Evolutionary conservation across 1,284 basidiomycete genomes (phyloP), one percentile per base, ranked within the genome.

Genomic region (Sphaerobolus stellatus): DNA sequence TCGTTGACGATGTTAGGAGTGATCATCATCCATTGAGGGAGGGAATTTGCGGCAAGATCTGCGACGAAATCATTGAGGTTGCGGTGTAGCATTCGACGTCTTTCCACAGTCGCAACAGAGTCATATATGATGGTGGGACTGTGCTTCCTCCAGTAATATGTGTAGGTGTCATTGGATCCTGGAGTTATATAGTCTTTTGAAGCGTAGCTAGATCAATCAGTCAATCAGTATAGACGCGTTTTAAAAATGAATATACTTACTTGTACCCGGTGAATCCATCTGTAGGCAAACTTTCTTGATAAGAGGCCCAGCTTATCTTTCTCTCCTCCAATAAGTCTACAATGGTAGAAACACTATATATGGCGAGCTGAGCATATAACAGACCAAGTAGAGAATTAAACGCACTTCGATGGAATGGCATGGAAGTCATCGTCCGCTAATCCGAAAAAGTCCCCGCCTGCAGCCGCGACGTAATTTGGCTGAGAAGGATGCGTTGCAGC

Each of bases 1-100:
- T 84, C 80, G 66, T 77, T 71, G 28, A 76, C 74, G 48, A 83
- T 64, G 67, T 86, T 86, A n/a, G 86, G 85, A 0, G 86, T 86
- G 52, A 87, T 43, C 8, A 82, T 86, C 28, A 71, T 65, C 81
- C 82, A 86, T 61, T 85, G 83, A 7, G 84, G 79, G 25, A 88
- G 64, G 3, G 72, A 71, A 45, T 76, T 66, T 27, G 77, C 77
- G 46, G 74, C 75, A 14, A 81, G 68, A 59, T 86, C 83, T 43
- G 70, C 64, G 6, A 77, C 74, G 56, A 84, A 80, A 64, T 83
- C 75, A 56, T 84, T 84, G 66, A 86, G 87, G 70, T 85, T 88
- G 49, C 84, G 77, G 53, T 82, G 76, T 16, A 78, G 74, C 8
- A 67, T 58, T 5, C 74, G 71, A 29, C 83, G 79, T 0, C 67